Percentiles rank a stretch among this genome's conserved stretches.
These are phyloP conservation scores for Juglanconis oblonga DNA, from an alignment of 2,329 filamentous ascomycete species.

Conservation along the genomic window DNA sequence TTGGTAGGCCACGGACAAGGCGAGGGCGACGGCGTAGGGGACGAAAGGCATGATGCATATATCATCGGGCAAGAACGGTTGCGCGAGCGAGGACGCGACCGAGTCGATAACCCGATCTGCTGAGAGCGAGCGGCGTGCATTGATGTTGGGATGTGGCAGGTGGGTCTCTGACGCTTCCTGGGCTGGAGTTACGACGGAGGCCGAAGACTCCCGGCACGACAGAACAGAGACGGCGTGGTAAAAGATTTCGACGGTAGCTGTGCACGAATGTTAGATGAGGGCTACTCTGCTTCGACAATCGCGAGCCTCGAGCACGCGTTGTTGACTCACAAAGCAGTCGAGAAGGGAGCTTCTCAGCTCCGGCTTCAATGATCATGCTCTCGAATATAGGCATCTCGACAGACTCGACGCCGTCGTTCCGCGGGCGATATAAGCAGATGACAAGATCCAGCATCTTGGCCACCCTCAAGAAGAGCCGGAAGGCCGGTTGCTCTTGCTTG, in stretches of 20 bases:
- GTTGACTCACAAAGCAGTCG: constrained; percentile 42
- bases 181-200: constrained; percentile 30
- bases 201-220: constrained; percentile 51
- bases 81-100: constrained; percentile 41
- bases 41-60: constrained; percentile 56
- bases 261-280: background rate
- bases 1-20: constrained; percentile 59
- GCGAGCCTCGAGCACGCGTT: no score
- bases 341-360: constrained; percentile 47
- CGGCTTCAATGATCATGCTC: constrained; percentile 53
- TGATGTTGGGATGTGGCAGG: constrained; percentile 45
- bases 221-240: constrained; percentile 64
- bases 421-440: constrained; percentile 58
- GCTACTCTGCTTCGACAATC: no score
- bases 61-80: constrained; percentile 23
- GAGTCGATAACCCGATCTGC: constrained; percentile 56
- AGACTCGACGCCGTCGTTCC: constrained; percentile 40
- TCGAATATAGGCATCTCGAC: constrained; percentile 57
- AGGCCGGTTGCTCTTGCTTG: constrained; percentile 47
- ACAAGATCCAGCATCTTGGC: constrained; percentile 56
- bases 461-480: constrained; percentile 55
- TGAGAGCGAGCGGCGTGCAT: constrained; percentile 55
- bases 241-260: constrained; percentile 59
- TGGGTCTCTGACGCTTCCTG: constrained; percentile 33
- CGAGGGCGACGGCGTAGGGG: constrained; percentile 59